A percentile compares a stretch with the other conserved stretches of the same genome.
These are phyloP conservation scores for Kockiozyma suomiensis DNA, from an alignment of 805 yeast species.

Conservation along the genomic window DNA sequence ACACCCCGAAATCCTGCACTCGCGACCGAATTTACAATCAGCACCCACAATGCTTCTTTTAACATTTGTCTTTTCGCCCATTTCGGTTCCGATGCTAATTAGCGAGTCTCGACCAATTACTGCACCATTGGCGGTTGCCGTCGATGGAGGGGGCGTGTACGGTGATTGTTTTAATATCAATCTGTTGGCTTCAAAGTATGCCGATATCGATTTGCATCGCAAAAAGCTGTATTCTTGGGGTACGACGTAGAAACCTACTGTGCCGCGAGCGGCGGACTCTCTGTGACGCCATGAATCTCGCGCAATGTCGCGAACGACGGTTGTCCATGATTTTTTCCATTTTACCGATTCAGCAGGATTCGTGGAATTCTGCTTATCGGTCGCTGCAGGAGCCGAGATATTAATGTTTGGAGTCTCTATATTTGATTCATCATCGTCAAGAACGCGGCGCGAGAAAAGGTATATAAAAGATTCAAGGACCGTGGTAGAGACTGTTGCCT, in stretches of 20 bases:
- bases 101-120: constrained; percentile 85
- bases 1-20: constrained; percentile 87
- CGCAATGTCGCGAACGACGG: constrained; percentile 80
- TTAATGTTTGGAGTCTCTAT: neutral
- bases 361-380: neutral
- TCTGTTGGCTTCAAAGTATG: constrained; percentile 89
- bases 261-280: constrained; percentile 38
- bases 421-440: constrained; percentile 40
- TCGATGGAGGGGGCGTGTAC: constrained; percentile 37
- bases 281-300: constrained; percentile 87
- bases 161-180: constrained; percentile 25
- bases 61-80: constrained; percentile 84
- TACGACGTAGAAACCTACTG: constrained; percentile 65
- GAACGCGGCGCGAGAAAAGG: constrained; percentile 59
- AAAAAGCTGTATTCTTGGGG: constrained; percentile 68
- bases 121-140: constrained; percentile 47
- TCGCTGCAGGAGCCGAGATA: neutral
- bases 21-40: constrained; percentile 75
- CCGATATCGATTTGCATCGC: constrained; percentile 75
- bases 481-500: constrained; percentile 72
- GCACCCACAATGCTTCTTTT: constrained; percentile 82
- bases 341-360: constrained; percentile 2
- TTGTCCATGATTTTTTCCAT: constrained; percentile 24
- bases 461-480: constrained; percentile 74
- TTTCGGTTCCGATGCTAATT: constrained; percentile 64